A percentile compares a stretch with the other conserved stretches of the same genome.
These are phyloP conservation scores for Sordaria brevicollis DNA, from an alignment of 495 filamentous ascomycete species.

Conservation along the genomic window DNA sequence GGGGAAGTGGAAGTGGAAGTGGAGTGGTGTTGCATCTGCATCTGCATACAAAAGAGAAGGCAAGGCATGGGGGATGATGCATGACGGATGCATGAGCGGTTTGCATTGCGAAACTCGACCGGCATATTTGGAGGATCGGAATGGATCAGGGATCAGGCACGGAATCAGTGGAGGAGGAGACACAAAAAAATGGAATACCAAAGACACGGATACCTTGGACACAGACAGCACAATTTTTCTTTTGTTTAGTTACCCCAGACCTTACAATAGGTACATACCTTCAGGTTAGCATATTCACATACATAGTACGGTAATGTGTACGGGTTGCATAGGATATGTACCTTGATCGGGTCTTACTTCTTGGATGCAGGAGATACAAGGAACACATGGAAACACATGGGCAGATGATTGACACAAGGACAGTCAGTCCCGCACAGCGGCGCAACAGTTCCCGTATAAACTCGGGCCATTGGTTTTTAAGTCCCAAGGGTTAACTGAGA, in stretches of 20 bases:
- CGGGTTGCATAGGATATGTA: neutral
- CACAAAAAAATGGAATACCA: neutral
- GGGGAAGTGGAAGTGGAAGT: neutral
- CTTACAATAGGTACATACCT: neutral
- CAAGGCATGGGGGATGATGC: neutral
- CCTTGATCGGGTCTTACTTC: no score
- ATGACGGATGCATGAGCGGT: neutral
- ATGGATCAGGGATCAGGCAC: neutral
- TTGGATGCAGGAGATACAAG: no score
- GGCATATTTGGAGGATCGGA: neutral
- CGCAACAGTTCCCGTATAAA: no score
- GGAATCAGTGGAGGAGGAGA: neutral
- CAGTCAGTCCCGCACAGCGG: no score
- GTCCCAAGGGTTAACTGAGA: no score
- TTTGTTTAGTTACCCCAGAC: neutral
- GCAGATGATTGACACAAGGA: no score
- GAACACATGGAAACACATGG: no score
- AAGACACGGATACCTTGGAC: neutral
- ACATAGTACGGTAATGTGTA: neutral
- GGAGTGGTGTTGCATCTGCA: neutral
- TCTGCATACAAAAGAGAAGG: neutral
- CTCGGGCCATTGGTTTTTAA: no score
- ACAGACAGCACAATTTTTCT: neutral
- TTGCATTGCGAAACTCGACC: neutral
- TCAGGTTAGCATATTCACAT: neutral